A percentile compares a stretch with the other conserved stretches of the same genome.
These are phyloP conservation scores for Ceratocystis smalleyi DNA, from an alignment of 2,329 filamentous ascomycete species.

Conservation along the genomic window DNA sequence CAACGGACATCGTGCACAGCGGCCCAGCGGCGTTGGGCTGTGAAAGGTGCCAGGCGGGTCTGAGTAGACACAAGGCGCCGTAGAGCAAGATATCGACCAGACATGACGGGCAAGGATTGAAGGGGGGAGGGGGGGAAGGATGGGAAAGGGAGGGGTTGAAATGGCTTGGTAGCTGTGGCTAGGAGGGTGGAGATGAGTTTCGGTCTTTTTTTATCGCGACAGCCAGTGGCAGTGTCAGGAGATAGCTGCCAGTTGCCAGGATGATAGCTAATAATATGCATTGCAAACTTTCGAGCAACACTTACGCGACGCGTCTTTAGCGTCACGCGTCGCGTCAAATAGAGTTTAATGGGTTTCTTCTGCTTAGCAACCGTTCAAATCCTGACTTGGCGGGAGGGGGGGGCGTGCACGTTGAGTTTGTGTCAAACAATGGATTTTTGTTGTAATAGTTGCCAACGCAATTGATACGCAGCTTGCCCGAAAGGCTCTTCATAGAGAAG, in stretches of 20 bases:
- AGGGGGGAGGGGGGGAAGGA: too few species aligned
- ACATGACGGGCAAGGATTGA: slow-evolving; percentile 1
- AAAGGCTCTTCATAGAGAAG: too few species aligned
- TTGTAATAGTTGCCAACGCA: too few species aligned
- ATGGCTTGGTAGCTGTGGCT: background rate
- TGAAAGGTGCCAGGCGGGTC: slow-evolving; percentile 11
- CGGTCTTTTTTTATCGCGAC: background rate
- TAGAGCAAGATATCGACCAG: slow-evolving; percentile 8
- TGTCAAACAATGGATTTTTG: too few species aligned
- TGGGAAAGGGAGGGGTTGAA: background rate
- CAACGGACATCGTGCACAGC: slow-evolving; percentile 86
- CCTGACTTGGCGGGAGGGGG: background rate
- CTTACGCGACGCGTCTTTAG: background rate
- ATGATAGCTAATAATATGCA: too few species aligned
- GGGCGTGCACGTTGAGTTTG: background rate
- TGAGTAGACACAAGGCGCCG: slow-evolving; percentile 11
- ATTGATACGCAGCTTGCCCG: too few species aligned
- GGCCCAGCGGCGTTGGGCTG: slow-evolving; percentile 63
- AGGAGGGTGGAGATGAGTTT: background rate
- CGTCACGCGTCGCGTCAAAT: background rate
- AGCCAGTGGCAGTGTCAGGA: background rate
- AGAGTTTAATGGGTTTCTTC: slow-evolving; percentile 15
- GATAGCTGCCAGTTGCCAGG: background rate
- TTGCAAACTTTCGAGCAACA: background rate
- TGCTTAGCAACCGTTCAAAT: background rate